Conservation (phyloP, 176 grass and related monocot genomes). For the Phyllostachys edulis region DNA sequence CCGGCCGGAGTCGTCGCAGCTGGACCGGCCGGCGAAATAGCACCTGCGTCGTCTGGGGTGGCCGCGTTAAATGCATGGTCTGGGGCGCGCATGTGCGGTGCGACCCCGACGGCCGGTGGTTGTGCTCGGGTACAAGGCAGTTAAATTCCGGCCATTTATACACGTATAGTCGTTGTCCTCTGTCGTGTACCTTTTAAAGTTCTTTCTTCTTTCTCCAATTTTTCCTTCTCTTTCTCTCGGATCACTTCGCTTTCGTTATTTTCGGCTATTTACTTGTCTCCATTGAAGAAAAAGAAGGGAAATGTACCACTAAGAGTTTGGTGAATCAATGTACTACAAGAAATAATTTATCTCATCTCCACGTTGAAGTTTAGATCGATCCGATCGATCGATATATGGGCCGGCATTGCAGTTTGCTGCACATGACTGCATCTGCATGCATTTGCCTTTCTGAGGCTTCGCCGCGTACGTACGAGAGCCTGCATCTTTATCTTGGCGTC, state of each 20-base stretch:
- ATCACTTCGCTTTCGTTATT: neutral
- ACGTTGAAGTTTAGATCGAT: neutral
- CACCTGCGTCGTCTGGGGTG: neutral
- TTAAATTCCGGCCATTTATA: constrained; percentile 27
- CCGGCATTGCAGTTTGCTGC: neutral
- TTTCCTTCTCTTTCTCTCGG: neutral
- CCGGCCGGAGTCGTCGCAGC: neutral
- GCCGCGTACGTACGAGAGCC: neutral
- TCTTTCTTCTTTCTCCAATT: neutral
- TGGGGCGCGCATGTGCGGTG: constrained; percentile 41
- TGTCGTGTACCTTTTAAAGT: neutral
- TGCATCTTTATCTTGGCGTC: neutral
- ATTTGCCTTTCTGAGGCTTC: neutral
- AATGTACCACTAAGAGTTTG: neutral
- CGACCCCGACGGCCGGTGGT: constrained; percentile 33
- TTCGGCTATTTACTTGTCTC: constrained; percentile 3
- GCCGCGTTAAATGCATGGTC: constrained; percentile 27
- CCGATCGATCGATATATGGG: neutral
- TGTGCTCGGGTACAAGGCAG: constrained; percentile 30
- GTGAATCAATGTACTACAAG: neutral
- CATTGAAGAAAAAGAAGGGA: neutral
- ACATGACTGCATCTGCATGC: neutral
- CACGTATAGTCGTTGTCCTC: constrained; percentile 23
- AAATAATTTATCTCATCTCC: neutral
- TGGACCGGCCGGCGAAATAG: neutral